Base-by-base conservation (phyloP, 805 yeast genomes). In the Grigorovia transvaalensis region DNA sequence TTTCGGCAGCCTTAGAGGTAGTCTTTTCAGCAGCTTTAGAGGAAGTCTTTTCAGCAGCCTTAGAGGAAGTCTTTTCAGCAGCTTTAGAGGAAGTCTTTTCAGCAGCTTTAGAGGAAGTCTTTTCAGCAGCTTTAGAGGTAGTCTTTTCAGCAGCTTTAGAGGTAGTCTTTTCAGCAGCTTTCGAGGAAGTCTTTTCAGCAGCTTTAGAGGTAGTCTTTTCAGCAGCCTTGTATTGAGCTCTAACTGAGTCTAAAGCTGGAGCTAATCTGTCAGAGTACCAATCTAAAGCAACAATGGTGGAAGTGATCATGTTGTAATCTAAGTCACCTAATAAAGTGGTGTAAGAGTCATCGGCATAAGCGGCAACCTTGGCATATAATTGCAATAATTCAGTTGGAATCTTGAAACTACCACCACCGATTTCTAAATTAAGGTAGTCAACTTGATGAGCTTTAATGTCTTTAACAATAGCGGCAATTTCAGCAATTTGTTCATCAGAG, bases 291-390 rank as follows among this genome's bases (percentile, higher is more conserved):
- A 67, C 59, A 35, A 67, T 59, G 44, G 63, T 61, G 12, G 60
- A 48, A 2, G 63, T 56, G n/a, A 67, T 59, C 17, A 56, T 60
- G 48, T 50, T 40, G 50, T 56, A 52, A 54, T 68, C 66, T 46
- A 69, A 56, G 50, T 55, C 50, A 29, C 48, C 15, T 55, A 55
- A 66, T 53, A 69, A 57, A 42, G 69, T 54, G 51, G 71, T 68
- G 58, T 61, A 68, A 18, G 65, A 57, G 38, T 64, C 63, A 49
- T 69, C 69, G n/a, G 64, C 68, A 57, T 64, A 68, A 40, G 72
- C 65, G 19, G 57, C 53, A 33, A 62, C 56, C 41, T 56, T 60
- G 45, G 59, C 59, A 52, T 62, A 68, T 12, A 69, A 17, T 18
- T 51, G 48, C 46, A 68, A 52, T 45, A 68, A 59, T 45, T 57